phyloP scores from a whole-genome alignment of 73 alveolate species.

The Blepharisma stoltei region DNA sequence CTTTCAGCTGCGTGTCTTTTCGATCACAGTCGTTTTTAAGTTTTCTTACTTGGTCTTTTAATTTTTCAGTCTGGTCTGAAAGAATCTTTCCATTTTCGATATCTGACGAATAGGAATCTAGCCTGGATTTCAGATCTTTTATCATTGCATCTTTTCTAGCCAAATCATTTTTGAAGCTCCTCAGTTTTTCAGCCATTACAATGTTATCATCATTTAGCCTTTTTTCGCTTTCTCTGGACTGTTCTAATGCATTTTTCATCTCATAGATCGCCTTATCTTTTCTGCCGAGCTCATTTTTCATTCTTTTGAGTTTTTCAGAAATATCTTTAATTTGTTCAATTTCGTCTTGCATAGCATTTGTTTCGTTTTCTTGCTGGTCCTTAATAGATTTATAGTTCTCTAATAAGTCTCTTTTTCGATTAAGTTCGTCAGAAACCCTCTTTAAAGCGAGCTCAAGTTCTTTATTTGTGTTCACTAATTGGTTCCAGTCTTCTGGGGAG shows the following conservation, averaged over 20 bases:
- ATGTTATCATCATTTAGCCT: conserved; percentile 39
- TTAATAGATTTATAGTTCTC: conserved; percentile 27
- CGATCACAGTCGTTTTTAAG: conserved; percentile 52
- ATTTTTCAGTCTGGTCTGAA: conserved; percentile 39
- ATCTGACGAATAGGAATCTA: conserved; percentile 29
- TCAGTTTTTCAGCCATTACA: conserved; percentile 34
- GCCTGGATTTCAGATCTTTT: conserved; percentile 48
- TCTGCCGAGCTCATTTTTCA: conserved; percentile 37
- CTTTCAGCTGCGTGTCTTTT: conserved; percentile 47
- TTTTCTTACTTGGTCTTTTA: conserved; percentile 48
- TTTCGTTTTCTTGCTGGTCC: conserved; percentile 38
- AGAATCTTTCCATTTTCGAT: conserved; percentile 16
- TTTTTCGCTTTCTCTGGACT: conserved; percentile 35
- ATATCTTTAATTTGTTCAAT: conserved; percentile 40
- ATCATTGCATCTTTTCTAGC: conserved; percentile 44
- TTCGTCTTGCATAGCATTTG: conserved; percentile 37
- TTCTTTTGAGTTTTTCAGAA: conserved; percentile 39
- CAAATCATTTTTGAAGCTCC: conserved; percentile 29
- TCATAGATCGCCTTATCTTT: conserved; percentile 42
- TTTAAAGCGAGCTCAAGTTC: conserved; percentile 30
- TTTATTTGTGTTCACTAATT: background rate
- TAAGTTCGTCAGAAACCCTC: conserved; percentile 48
- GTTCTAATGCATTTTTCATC: conserved; percentile 30
- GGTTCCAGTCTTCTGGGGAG: conserved; percentile 29
- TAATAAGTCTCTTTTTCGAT: conserved; percentile 49